Conservation (phyloP, 2,329 filamentous ascomycete genomes). For the Aspergillus quadrilineatus region DNA sequence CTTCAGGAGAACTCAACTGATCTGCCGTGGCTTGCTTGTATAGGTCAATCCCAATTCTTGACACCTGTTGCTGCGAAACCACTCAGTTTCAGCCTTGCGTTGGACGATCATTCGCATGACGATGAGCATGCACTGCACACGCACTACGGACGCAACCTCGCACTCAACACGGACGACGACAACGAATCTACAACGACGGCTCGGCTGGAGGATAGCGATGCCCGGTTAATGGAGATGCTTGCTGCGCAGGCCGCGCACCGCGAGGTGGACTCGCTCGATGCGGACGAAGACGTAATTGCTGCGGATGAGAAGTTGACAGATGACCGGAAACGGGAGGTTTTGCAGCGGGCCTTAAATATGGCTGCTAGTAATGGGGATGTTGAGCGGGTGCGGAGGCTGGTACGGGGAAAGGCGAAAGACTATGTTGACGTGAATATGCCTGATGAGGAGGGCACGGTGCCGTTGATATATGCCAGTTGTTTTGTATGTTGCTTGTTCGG, state of each 20-base stretch:
- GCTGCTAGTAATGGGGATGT: slow-evolving; percentile 95
- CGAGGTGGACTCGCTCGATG: slow-evolving; percentile 65
- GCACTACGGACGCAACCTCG: slow-evolving; percentile 32
- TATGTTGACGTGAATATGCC: slow-evolving; percentile 82
- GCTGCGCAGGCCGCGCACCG: slow-evolving; percentile 87
- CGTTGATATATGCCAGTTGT: slow-evolving; percentile 95
- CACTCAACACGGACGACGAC: slow-evolving; percentile 22
- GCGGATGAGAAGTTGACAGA: slow-evolving; percentile 70
- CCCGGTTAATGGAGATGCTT: slow-evolving; percentile 90
- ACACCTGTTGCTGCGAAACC: slow-evolving; percentile 83
- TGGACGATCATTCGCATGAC: slow-evolving; percentile 75
- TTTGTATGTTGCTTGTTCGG: slow-evolving; percentile 63
- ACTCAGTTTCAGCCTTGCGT: slow-evolving; percentile 77
- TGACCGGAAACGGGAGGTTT: slow-evolving; percentile 72
- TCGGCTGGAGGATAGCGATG: slow-evolving; percentile 73
- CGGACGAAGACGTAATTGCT: slow-evolving; percentile 77
- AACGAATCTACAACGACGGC: slow-evolving; percentile 46
- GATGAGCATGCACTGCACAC: slow-evolving; percentile 49
- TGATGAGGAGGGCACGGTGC: slow-evolving; percentile 94
- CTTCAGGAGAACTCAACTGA: neutral
- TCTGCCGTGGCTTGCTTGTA: neutral
- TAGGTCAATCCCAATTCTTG: slow-evolving; percentile 93
- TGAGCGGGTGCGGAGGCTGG: slow-evolving; percentile 71
- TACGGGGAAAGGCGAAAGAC: slow-evolving; percentile 69
- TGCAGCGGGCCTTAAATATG: slow-evolving; percentile 90